Evolutionary conservation across 106 monocot species (phyloP).

Genomic region (Dendrobium huoshanense): DNA sequence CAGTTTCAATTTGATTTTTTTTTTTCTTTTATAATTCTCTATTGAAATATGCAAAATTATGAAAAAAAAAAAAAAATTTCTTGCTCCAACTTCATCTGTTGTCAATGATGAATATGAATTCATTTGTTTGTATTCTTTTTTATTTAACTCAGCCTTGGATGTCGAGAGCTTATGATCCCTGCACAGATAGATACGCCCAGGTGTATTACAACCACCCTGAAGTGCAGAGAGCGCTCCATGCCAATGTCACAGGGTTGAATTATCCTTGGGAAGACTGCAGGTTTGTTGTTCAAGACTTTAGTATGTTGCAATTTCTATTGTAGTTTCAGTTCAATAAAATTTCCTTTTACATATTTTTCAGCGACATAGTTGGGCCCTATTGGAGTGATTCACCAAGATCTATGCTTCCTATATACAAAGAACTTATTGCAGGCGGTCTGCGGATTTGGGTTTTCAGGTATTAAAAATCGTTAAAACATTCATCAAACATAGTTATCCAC

Average conservation of each 20-base stretch:
- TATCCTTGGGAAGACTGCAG: slow-evolving; percentile 92
- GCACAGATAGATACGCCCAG: slow-evolving; percentile 58
- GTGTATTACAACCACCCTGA: slow-evolving; percentile 74
- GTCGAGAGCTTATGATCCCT: slow-evolving; percentile 88
- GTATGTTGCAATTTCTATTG: neutral
- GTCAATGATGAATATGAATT: neutral
- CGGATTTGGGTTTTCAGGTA: slow-evolving; percentile 96
- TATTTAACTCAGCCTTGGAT: slow-evolving; percentile 69
- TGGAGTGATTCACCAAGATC: slow-evolving; percentile 88
- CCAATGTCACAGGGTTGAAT: slow-evolving; percentile 60
- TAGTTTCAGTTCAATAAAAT: neutral
- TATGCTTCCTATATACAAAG: slow-evolving; percentile 93
- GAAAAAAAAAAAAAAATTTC: neutral
- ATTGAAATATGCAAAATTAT: neutral
- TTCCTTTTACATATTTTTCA: slow-evolving; percentile 11
- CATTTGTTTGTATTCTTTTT: neutral
- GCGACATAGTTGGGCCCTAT: slow-evolving; percentile 51
- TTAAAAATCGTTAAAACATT: neutral
- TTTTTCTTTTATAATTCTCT: neutral
- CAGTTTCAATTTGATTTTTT: neutral
- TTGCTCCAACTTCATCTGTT: neutral
- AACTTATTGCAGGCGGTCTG: slow-evolving; percentile 71
- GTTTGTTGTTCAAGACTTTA: slow-evolving; percentile 21
- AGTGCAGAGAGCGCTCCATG: slow-evolving; percentile 83
- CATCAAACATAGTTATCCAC: neutral